Base-by-base conservation (phyloP, 164 flowering plant species). In the Piper betle region DNA sequence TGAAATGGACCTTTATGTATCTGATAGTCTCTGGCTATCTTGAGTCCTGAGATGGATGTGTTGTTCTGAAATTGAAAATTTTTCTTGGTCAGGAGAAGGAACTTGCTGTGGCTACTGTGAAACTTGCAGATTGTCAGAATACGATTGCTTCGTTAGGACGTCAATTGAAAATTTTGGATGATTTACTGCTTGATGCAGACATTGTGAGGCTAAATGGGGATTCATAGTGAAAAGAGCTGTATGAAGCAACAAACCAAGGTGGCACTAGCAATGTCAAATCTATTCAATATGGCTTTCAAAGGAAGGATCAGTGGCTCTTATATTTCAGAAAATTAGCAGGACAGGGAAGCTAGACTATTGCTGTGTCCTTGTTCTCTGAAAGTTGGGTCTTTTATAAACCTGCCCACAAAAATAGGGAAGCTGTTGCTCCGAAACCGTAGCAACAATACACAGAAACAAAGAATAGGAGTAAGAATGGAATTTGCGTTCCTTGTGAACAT, bases 81-180 rank as follows among this genome's bases (percentile, higher is more conserved):
- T 48, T 25, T 38, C 38, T 25, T 66, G 48, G 69, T 63, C 84
- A 88, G 98, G 94, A 88, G 48, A 75, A 69, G 68, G 92, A 84
- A 63, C 62, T 86, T 38, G 85, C 73, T 16, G 81, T 74, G 16
- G 98, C 96, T 55, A 88, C 96, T 60, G 86, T 82, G 60, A 89
- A 86, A 55, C 84, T 92, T 15, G 86, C 88, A 0, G 96, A 92
- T 65, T 89, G 96, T 65, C 98, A 92, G 71, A 82, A 81, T 61
- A 92, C 98, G n/a, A 92, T 92, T 20, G 85, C 86, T 39, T 89
- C 93, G 61, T 84, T 89, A 6, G 95, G 93, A 58, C 76, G 63
- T 67, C 96, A 92, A 67, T 75, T 92, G 19, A 74, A 84, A n/a
- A 84, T 86, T 6, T 68, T 85, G 11, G 96, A 89, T 70, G 93